Evolutionary conservation across 2,329 filamentous ascomycete genomes (phyloP), one percentile per base, ranked within the genome.

Genomic region (Aspergillus texensis): DNA sequence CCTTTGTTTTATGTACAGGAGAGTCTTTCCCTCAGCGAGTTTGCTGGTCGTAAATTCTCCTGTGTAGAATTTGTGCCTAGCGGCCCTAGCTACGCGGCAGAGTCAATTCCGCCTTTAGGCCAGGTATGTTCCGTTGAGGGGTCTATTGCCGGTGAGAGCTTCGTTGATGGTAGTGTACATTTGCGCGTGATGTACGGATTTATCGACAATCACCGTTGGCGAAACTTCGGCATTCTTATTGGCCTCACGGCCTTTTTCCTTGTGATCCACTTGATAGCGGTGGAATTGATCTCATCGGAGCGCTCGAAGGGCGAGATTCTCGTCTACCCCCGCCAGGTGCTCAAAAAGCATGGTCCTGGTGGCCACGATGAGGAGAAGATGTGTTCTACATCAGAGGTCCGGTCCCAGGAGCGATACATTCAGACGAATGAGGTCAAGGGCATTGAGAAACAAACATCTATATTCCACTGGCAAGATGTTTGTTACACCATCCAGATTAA

Each of bases 381-480:
- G 32, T 34, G 32, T 34, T n/a, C 19, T 11, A n/a, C n/a, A 11
- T 19, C 43, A 8, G n/a, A 11, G 43, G 10, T 45, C 4, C 16
- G 14, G 10, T 34, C 32, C 4, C 11, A 34, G 32, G 32, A 34
- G 11, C 32, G 32, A 34, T 34, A 34, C 32, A 34, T 34, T 11
- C 32, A 34, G 32, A 34, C 32, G 2, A 3, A 34, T 34, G 32
- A 34, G 11, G 32, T 34, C 11, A 34, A 34, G 11, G 32, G 32
- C 32, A 41, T 41, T 9, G 19, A 45, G n/a, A 19, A n/a, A n/a
- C 88, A 91, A 74, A 91, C 86, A 2, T 90, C 89, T n/a, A 86
- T 93, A 61, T 94, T 95, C 81, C 90, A 92, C 71, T 96, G 92
- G 92, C 85, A 88, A 66, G 84, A 93, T 69, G 88, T 96, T 0